Evolutionary conservation across 441 rosid species (phyloP), one percentile per base, ranked within the genome.

Genomic region (Bocquillonia castaneifolia): DNA sequence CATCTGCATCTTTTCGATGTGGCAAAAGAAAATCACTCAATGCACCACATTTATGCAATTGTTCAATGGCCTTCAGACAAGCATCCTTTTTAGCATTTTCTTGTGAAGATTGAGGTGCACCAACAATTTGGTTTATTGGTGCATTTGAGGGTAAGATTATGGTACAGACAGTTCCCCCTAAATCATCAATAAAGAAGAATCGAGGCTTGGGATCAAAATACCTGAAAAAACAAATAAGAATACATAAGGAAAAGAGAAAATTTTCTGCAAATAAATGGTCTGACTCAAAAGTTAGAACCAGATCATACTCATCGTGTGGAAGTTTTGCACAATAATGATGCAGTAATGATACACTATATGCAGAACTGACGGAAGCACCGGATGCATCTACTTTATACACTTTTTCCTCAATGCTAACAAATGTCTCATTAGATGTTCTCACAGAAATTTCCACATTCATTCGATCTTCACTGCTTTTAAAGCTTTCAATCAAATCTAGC

Each of bases 61-160:
- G 80, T 80, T 85, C 82, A 71, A 94, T 85, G 59, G 97, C 97
- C 78, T 82, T 85, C 76, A 91, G 80, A 77, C 93, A 90, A 72
- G 94, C 91, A 71, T 88, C 92, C 79, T 77, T 91, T 78, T 90
- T 91, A 55, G 99, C 96, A 81, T 82, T 88, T 76, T 91, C 96
- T 60, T 65, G 77, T 32, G 97, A 90, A 74, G 88, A 67, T 75
- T 76, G 91, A 28, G 88, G 84, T 14, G 78, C 60, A 72, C 99
- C 74, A 58, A 75, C 77, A 64, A 90, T 80, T 71, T 82, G 82
- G 79, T 82, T 81, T 64, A 81, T 69, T 53, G 97, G 97, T 78
- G 99, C 89, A 83, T 91, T 94, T 63, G 96, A 77, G 72, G 99
- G 99, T 63, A 94, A 83, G 54, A 68, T 72, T 72, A 94, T 73